Evolutionary conservation across 1,284 basidiomycete species (phyloP).

Genomic region (Sporisorium sorghi): DNA sequence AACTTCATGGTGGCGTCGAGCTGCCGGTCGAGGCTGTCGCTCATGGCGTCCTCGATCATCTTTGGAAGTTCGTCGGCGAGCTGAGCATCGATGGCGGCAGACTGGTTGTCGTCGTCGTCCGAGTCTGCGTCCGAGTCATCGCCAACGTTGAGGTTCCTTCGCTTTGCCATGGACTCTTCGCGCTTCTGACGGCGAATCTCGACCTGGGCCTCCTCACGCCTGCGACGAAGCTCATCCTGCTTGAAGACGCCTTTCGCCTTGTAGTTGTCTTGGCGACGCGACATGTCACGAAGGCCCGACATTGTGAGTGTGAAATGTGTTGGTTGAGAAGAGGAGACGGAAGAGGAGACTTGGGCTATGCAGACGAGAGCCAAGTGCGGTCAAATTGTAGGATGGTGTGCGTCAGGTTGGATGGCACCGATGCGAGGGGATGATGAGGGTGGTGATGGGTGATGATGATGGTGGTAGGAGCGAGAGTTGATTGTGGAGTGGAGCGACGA

Average conservation of each 20-base stretch:
- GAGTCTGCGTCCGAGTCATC: conserved; percentile 63
- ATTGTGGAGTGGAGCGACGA: not conserved
- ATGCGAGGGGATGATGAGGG: not conserved
- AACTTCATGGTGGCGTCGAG: conserved; percentile 94
- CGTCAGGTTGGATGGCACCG: no score
- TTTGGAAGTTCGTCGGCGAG: conserved; percentile 79
- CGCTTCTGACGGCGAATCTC: conserved; percentile 69
- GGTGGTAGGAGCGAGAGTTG: not conserved
- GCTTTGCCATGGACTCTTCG: conserved; percentile 69
- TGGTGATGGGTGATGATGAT: not conserved
- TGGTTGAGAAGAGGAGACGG: not conserved
- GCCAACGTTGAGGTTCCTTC: conserved; percentile 64
- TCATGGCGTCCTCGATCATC: conserved; percentile 94
- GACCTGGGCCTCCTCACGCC: conserved; percentile 69
- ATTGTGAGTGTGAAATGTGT: conserved; percentile 32
- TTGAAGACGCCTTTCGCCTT: conserved; percentile 68
- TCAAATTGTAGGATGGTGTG: not conserved
- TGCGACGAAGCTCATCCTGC: conserved; percentile 67
- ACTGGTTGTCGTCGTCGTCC: conserved; percentile 63
- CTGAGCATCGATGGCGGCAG: conserved; percentile 71
- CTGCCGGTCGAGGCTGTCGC: conserved; percentile 88
- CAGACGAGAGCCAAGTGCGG: not conserved
- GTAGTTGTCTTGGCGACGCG: conserved; percentile 66
- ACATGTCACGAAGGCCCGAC: conserved; percentile 62
- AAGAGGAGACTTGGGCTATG: not conserved